Conservation (phyloP, 73 alveolate species). For the Tetrahymena malaccensis region DNA sequence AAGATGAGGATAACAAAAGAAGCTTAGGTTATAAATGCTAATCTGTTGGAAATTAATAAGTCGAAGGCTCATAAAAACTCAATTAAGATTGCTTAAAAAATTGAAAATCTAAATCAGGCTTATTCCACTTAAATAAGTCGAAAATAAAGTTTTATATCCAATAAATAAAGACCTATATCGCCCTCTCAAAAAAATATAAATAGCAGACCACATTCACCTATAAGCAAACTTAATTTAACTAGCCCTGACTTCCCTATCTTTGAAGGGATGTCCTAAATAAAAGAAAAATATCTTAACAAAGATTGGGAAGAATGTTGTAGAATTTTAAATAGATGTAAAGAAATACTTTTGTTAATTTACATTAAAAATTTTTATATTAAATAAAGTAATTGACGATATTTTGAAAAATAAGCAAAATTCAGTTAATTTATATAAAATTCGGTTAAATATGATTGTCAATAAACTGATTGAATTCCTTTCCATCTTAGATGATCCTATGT, state of each 20-base stretch:
- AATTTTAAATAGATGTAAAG: not conserved
- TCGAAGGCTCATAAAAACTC: not conserved
- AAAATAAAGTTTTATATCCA: not conserved
- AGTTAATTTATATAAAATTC: not conserved
- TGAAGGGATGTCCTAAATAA: not conserved
- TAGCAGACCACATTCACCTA: not conserved
- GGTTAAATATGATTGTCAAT: not conserved
- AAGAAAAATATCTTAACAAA: not conserved
- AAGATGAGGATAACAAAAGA: not conserved
- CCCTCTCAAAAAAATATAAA: not conserved
- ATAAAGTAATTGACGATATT: not conserved
- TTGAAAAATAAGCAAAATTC: not conserved
- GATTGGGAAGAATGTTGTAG: not conserved
- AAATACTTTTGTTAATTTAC: not conserved
- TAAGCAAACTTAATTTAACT: not conserved
- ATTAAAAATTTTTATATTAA: not conserved
- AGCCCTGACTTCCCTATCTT: not conserved
- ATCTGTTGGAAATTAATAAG: not conserved
- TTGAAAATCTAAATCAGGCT: not conserved
- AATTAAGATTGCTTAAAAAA: not conserved
- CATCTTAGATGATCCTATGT: not conserved
- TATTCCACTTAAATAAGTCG: not conserved
- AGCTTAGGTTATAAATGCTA: not conserved
- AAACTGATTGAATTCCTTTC: not conserved
- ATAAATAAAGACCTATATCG: not conserved